phyloP scores from a whole-genome alignment of 2,329 filamentous ascomycete species.

The Colletotrichum sojae region DNA sequence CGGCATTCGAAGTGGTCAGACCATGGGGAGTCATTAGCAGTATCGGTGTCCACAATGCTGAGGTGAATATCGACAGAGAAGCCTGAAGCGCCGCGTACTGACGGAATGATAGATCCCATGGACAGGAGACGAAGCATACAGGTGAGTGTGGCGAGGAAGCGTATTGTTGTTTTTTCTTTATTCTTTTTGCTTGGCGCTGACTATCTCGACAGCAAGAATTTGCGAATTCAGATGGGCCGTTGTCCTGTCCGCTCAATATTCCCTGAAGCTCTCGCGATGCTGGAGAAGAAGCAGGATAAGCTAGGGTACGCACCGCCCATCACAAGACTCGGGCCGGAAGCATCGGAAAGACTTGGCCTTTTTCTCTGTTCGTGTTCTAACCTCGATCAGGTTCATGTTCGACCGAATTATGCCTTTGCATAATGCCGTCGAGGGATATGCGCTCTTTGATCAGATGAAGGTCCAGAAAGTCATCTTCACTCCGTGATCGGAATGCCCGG shows the following conservation, averaged over 20 bases:
- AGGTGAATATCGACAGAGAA: slow-evolving; percentile 60
- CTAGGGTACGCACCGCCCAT: slow-evolving; percentile 69
- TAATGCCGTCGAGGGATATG: slow-evolving; percentile 77
- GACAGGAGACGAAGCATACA: slow-evolving; percentile 74
- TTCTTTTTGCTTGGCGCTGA: slow-evolving; percentile 7
- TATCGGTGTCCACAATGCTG: slow-evolving; percentile 82
- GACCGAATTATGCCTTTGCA: slow-evolving; percentile 80
- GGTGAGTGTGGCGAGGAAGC: slow-evolving; percentile 50
- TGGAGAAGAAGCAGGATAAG: slow-evolving; percentile 76
- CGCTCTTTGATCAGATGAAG: slow-evolving; percentile 80
- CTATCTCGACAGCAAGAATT: slow-evolving; percentile 70
- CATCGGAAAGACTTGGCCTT: slow-evolving; percentile 18
- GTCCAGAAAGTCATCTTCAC: slow-evolving; percentile 82
- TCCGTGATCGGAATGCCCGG: slow-evolving; percentile 50
- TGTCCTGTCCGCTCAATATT: slow-evolving; percentile 83
- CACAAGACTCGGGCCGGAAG: too few species aligned
- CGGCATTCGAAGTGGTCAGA: slow-evolving; percentile 78
- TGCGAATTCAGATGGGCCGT: slow-evolving; percentile 81
- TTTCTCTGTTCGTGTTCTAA: slow-evolving; percentile 9
- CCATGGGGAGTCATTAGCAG: slow-evolving; percentile 82
- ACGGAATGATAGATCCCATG: slow-evolving; percentile 70
- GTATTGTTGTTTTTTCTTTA: not conserved
- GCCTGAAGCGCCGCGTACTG: not conserved
- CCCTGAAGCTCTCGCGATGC: slow-evolving; percentile 72
- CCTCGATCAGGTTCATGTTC: slow-evolving; percentile 76